phyloP scores from a whole-genome alignment of 208 protist genomes.

The Phytomonas sp. region DNA sequence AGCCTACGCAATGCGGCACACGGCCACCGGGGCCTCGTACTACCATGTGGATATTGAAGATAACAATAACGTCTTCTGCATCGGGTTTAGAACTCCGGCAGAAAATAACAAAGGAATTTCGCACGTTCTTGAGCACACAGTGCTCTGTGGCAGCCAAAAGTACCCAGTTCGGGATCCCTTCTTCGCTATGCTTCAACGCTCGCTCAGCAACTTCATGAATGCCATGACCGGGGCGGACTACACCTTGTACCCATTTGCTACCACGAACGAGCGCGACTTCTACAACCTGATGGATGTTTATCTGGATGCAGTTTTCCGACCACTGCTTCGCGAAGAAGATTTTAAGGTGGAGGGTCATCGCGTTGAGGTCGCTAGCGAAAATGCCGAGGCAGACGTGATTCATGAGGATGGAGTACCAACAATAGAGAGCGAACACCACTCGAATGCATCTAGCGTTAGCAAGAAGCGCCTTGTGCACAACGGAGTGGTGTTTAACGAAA shows the following conservation, averaged over 20 bases:
- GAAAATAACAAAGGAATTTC: slow-evolving; percentile 91
- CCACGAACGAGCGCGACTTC: slow-evolving; percentile 89
- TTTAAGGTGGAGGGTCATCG: slow-evolving; percentile 91
- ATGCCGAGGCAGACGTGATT: slow-evolving; percentile 6
- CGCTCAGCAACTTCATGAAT: slow-evolving; percentile 90
- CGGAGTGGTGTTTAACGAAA: slow-evolving; percentile 93
- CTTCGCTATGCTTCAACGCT: slow-evolving; percentile 88
- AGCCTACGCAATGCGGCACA: slow-evolving; percentile 71
- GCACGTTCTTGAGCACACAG: slow-evolving; percentile 96
- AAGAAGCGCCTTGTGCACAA: slow-evolving; percentile 62
- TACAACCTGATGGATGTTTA: slow-evolving; percentile 91
- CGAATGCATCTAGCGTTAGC: neutral
- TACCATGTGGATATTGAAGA: slow-evolving; percentile 93
- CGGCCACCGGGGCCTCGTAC: slow-evolving; percentile 61
- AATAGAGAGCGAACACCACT: neutral
- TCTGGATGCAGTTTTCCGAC: slow-evolving; percentile 89
- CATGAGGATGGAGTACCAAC: slow-evolving; percentile 6
- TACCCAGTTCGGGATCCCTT: slow-evolving; percentile 93
- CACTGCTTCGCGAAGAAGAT: slow-evolving; percentile 83
- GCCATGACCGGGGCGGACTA: slow-evolving; percentile 91
- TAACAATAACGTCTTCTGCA: slow-evolving; percentile 95
- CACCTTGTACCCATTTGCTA: slow-evolving; percentile 92
- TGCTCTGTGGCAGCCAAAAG: slow-evolving; percentile 93
- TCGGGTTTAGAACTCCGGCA: slow-evolving; percentile 93
- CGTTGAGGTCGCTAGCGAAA: slow-evolving; percentile 58